phyloP scores from a whole-genome alignment of 257 asterid genomes.

The Solanum sparsipilum region DNA sequence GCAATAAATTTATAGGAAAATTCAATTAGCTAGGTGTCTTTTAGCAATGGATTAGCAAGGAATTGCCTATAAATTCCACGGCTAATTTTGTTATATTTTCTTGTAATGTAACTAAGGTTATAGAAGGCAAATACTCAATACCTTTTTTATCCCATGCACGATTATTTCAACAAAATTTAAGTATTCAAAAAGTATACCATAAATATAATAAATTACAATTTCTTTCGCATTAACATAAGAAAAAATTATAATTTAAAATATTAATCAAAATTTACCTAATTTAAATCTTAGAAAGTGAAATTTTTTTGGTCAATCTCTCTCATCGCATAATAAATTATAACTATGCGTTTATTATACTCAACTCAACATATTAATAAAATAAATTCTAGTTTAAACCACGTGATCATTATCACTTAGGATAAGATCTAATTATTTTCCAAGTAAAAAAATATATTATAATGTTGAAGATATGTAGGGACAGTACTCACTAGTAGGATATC shows the following conservation, averaged over 20 bases:
- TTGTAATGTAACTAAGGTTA: neutral
- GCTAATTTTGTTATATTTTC: neutral
- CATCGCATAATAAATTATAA: neutral
- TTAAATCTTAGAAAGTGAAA: neutral
- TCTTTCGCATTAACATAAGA: neutral
- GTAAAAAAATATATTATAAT: neutral
- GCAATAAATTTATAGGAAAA: too few species aligned
- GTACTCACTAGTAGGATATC: neutral
- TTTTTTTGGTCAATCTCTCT: neutral
- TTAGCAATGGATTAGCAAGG: neutral
- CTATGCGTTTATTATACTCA: neutral
- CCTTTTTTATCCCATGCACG: too few species aligned
- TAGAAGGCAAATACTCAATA: too few species aligned
- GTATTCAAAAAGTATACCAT: neutral
- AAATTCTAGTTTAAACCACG: neutral
- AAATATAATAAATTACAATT: neutral
- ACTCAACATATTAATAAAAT: neutral
- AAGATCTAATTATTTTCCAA: neutral
- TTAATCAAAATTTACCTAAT: neutral
- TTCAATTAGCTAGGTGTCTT: neutral
- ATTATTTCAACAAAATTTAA: neutral
- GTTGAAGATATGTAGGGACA: neutral
- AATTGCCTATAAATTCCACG: neutral
- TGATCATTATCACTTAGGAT: neutral
- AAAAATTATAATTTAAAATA: neutral